Evolutionary conservation across 176 grass and related monocot species (phyloP), one percentile per base, ranked within the genome.

Genomic region (Thinopyrum elongatum): DNA sequence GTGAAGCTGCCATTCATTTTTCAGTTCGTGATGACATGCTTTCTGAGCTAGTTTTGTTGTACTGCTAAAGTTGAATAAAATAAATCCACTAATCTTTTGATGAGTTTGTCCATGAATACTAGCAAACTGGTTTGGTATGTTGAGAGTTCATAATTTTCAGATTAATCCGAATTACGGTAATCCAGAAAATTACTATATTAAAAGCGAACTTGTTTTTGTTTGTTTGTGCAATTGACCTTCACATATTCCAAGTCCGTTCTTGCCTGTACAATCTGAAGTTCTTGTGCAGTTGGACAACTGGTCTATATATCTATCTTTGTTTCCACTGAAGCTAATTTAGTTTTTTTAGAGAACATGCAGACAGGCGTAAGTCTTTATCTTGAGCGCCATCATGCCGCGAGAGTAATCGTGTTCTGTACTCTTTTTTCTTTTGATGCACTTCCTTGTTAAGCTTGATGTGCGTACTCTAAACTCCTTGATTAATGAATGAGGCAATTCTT

Each of bases 321-420:
- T 72, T 86, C 69, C 66, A 44, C 21, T 63, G 21, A 63, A 73
- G 82, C 39, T 68, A n/a, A 30, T 64, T 39, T 39, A 10, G n/a
- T 51, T 58, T 57, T 58, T 22, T 22, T 58, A 58, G 55, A 58
- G 55, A 58, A 58, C 19, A 58, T 3, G 55, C 21, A 58, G 7
- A 58, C 55, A 58, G 3, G 55, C 2, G 7, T 58, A 3, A 2
- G 55, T 3, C 7, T 58, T 58, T 58, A 9, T 58, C 55, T 57
- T 46, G 41, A 44, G 36, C 7, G 36, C 5, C 36, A 7, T 38
- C 36, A 38, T 38, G 36, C 36, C 36, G 36, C 36, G 7, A 9
- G 36, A 38, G 36, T 38, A 38, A 38, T 38, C 36, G 8, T 38
- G 7, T 38, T 38, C 7, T 9, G 36, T 38, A 38, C 7, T 38